These are phyloP conservation scores for Blastobotrys mokoenaii DNA, from an alignment of 805 yeast species.

Conservation along the genomic window DNA sequence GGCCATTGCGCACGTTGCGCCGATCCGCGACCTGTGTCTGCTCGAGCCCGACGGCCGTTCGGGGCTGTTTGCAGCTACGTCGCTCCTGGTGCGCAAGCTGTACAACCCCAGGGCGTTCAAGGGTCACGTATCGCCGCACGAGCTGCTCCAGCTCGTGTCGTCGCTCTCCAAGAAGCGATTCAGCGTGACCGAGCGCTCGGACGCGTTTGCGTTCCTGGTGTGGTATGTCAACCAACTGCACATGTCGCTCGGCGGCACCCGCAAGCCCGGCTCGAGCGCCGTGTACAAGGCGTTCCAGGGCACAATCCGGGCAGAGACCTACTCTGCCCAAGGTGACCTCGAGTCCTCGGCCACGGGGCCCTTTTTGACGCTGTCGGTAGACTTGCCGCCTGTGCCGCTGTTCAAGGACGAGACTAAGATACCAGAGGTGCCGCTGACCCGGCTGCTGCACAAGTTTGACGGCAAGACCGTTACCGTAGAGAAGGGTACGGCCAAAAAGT, in stretches of 20 bases:
- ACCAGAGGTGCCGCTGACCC: conserved; percentile 42
- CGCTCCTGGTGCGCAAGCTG: conserved; percentile 43
- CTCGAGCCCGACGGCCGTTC: conserved; percentile 19
- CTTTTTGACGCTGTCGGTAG: conserved; percentile 52
- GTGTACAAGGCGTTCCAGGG: conserved; percentile 46
- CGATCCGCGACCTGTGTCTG: conserved; percentile 42
- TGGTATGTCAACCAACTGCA: conserved; percentile 52
- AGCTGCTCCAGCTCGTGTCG: conserved; percentile 44
- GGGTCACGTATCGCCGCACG: conserved; percentile 60
- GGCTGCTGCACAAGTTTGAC: conserved; percentile 35
- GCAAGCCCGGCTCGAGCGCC: conserved; percentile 21
- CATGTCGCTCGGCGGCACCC: conserved; percentile 24
- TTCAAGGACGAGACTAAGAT: conserved; percentile 41
- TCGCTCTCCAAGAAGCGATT: conserved; percentile 37
- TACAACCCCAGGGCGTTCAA: conserved; percentile 59
- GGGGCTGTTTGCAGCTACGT: conserved; percentile 8
- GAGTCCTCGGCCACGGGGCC: conserved; percentile 21
- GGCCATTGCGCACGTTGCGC: conserved; percentile 43
- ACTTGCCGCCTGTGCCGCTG: conserved; percentile 49
- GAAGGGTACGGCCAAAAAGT: conserved; percentile 31
- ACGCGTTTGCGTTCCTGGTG: conserved; percentile 49
- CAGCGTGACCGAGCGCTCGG: conserved; percentile 31
- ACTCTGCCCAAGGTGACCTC: conserved; percentile 31
- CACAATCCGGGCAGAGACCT: conserved; percentile 30
- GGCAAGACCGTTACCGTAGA: conserved; percentile 27